These are phyloP conservation scores for Tulasnella sp. DNA, from an alignment of 768 basidiomycete species.

Conservation along the genomic window DNA sequence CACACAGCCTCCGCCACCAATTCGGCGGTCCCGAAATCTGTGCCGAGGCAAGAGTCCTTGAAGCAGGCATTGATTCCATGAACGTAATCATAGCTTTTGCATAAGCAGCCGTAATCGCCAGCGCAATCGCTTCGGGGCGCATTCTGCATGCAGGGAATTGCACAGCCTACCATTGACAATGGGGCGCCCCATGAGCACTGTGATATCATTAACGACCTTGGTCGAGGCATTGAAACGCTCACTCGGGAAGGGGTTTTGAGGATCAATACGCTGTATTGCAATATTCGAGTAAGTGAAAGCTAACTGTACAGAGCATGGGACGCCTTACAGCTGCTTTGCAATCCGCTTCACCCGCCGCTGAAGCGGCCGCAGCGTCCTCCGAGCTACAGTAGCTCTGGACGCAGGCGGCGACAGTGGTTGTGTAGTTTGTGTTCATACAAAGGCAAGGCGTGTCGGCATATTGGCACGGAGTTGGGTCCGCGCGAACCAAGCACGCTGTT, in stretches of 20 bases:
- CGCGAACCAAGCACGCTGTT: not conserved
- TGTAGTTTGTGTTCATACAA: not conserved
- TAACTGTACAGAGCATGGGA: not conserved
- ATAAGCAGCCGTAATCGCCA: not conserved
- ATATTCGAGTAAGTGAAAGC: no score
- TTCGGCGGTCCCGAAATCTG: not conserved
- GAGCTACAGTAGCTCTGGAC: not conserved
- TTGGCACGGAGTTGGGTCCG: not conserved
- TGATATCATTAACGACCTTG: not conserved
- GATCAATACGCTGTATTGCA: not conserved
- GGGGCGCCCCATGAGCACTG: not conserved
- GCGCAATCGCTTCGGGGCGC: not conserved
- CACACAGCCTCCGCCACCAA: not conserved
- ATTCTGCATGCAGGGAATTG: not conserved
- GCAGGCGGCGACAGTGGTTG: not conserved
- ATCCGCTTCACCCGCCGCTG: not conserved
- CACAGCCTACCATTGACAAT: not conserved
- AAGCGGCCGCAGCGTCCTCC: not conserved
- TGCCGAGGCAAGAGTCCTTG: not conserved
- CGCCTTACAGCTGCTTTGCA: not conserved
- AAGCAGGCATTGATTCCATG: not conserved
- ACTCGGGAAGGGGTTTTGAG: not conserved
- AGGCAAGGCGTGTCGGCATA: not conserved
- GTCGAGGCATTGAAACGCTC: not conserved
- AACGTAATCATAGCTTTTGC: not conserved